Evolutionary conservation across 176 grass and related monocot species (phyloP).

Genomic region (Oryza australiensis): DNA sequence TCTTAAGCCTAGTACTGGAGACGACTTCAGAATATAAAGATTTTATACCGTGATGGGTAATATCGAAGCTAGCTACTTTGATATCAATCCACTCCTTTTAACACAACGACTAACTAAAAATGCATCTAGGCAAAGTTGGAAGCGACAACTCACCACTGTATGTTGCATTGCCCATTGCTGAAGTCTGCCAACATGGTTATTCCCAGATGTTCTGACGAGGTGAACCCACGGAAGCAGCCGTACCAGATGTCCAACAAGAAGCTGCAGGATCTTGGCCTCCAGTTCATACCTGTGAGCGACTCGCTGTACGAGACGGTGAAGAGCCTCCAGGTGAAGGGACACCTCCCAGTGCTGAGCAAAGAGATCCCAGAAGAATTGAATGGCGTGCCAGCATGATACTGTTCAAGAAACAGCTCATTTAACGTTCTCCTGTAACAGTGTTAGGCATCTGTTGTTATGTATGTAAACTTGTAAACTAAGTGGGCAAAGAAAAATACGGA

Average conservation of each 20-base stretch:
- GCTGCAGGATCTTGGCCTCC: conserved; percentile 69
- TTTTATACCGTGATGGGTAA: neutral
- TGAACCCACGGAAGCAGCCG: conserved; percentile 68
- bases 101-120: neutral
- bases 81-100: neutral
- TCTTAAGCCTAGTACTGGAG: neutral
- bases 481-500: neutral
- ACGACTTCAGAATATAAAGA: neutral
- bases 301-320: conserved; percentile 73
- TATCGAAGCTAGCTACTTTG: neutral
- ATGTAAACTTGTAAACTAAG: conserved; percentile 19
- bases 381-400: neutral
- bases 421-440: neutral
- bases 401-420: neutral
- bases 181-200: neutral
- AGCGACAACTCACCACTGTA: neutral
- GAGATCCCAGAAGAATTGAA: neutral
- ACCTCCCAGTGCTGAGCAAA: conserved; percentile 49
- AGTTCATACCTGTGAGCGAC: conserved; percentile 62
- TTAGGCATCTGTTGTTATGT: neutral
- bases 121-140: neutral
- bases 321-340: conserved; percentile 83
- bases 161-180: neutral
- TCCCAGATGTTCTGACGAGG: conserved; percentile 82
- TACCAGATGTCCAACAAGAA: conserved; percentile 82